A percentile compares a stretch with the other conserved stretches of the same genome.
These are phyloP conservation scores for Myriosclerotinia scirpicola DNA, from an alignment of 2,329 filamentous ascomycete species.

Conservation along the genomic window DNA sequence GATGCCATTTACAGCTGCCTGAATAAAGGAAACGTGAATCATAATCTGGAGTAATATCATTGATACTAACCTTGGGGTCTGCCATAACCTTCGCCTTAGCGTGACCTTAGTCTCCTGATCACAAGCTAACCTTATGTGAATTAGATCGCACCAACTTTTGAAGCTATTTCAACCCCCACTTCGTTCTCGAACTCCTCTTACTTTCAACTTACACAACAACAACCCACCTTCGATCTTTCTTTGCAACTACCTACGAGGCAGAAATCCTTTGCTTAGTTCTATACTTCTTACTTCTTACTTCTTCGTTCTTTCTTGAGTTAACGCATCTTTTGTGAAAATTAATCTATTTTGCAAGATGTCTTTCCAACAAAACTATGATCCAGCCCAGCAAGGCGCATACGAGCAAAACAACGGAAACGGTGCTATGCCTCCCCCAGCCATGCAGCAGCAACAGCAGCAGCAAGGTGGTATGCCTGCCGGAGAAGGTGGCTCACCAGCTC, in stretches of 20 bases:
- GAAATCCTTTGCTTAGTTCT: constrained; percentile 1
- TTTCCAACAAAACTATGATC: constrained; percentile 48
- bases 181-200: constrained; percentile 10
- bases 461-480: constrained; percentile 44
- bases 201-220: constrained; percentile 21
- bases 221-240: background rate
- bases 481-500: constrained; percentile 58
- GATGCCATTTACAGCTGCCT: background rate
- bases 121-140: constrained; percentile 23
- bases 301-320: background rate
- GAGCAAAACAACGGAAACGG: constrained; percentile 44
- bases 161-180: constrained; percentile 14
- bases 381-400: constrained; percentile 59
- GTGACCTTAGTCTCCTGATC: background rate
- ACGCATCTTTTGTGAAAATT: background rate
- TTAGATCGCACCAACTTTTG: constrained; percentile 14
- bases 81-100: constrained; percentile 17
- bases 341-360: constrained; percentile 6
- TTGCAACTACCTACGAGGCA: background rate
- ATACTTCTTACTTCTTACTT: background rate
- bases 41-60: background rate
- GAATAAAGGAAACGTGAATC: background rate
- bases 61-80: constrained; percentile 15
- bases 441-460: constrained; percentile 51
- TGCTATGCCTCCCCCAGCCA: constrained; percentile 46